These are phyloP conservation scores for Endocalyx cinctus DNA, from an alignment of 2,329 filamentous ascomycete species.

Conservation along the genomic window DNA sequence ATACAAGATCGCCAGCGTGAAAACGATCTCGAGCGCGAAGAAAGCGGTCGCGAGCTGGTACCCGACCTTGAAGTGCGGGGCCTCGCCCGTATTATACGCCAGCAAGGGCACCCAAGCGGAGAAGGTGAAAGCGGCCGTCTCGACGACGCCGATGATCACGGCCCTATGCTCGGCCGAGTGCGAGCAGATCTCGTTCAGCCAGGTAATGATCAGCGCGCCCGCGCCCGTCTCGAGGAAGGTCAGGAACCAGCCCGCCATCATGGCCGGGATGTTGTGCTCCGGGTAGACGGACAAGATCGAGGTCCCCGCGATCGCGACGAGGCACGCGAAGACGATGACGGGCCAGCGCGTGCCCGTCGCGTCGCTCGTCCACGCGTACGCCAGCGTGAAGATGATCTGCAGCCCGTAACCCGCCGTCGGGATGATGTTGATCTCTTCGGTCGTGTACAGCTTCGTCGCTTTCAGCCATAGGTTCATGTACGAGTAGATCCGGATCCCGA, in stretches of 20 bases:
- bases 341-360: constrained; percentile 48
- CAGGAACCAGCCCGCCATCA: constrained; percentile 33
- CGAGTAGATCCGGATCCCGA: constrained; percentile 31
- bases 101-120: constrained; percentile 39
- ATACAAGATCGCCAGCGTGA: constrained; percentile 10
- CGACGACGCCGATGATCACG: constrained; percentile 45
- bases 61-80: constrained; percentile 35
- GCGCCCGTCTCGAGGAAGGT: constrained; percentile 31
- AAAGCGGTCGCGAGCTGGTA: constrained; percentile 21
- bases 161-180: constrained; percentile 44
- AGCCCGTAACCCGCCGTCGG: constrained; percentile 36
- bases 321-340: constrained; percentile 44
- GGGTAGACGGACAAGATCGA: constrained; percentile 31
- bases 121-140: constrained; percentile 38
- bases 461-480: constrained; percentile 33
- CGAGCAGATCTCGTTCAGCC: constrained; percentile 43
- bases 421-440: constrained; percentile 46
- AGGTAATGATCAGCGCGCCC: constrained; percentile 34
- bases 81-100: constrained; percentile 30
- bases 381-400: constrained; percentile 44
- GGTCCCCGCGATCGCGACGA: constrained; percentile 29
- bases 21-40: constrained; percentile 13
- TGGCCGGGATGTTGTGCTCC: constrained; percentile 26
- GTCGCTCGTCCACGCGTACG: constrained; percentile 50
- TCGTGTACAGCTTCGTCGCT: constrained; percentile 25